These are phyloP conservation scores for Actinidia polygama DNA, from an alignment of 179 eudicot genomes.

Conservation along the genomic window DNA sequence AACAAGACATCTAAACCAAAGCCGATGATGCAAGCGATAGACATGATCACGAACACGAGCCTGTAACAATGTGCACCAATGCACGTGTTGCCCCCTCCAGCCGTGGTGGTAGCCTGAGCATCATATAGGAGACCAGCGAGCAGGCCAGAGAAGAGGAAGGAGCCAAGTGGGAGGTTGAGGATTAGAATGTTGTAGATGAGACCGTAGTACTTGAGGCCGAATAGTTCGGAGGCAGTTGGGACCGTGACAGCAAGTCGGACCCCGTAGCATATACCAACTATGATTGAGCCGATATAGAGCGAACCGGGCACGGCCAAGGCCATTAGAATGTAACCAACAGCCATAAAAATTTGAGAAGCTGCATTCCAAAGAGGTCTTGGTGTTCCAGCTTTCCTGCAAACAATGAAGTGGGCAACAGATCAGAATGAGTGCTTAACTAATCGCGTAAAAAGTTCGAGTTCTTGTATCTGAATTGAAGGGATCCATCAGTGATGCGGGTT, in stretches of 20 bases:
- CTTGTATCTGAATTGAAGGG: no score
- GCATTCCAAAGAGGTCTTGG: slow-evolving; percentile 98
- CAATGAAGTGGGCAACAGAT: background rate
- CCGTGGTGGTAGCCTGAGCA: slow-evolving; percentile 62
- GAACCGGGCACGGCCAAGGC: slow-evolving; percentile 84
- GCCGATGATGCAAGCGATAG: slow-evolving; percentile 70
- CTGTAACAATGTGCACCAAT: slow-evolving; percentile 84
- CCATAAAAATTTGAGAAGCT: slow-evolving; percentile 80
- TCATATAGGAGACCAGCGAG: slow-evolving; percentile 84
- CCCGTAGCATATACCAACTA: slow-evolving; percentile 92
- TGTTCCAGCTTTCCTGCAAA: slow-evolving; percentile 65
- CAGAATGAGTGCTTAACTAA: background rate
- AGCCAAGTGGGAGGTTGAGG: slow-evolving; percentile 86
- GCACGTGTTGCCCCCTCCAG: slow-evolving; percentile 80
- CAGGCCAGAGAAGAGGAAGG: slow-evolving; percentile 90
- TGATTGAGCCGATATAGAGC: slow-evolving; percentile 72
- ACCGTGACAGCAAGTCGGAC: slow-evolving; percentile 86
- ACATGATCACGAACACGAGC: slow-evolving; percentile 80
- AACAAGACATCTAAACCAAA: slow-evolving; percentile 65
- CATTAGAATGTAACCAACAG: slow-evolving; percentile 70
- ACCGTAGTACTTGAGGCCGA: slow-evolving; percentile 91
- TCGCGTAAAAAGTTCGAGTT: background rate
- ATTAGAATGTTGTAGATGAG: slow-evolving; percentile 84
- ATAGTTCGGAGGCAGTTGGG: slow-evolving; percentile 91
- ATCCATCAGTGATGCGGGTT: no score